Base-by-base conservation (phyloP, 352 stramenopile species). In the Phytophthora fragariae region DNA sequence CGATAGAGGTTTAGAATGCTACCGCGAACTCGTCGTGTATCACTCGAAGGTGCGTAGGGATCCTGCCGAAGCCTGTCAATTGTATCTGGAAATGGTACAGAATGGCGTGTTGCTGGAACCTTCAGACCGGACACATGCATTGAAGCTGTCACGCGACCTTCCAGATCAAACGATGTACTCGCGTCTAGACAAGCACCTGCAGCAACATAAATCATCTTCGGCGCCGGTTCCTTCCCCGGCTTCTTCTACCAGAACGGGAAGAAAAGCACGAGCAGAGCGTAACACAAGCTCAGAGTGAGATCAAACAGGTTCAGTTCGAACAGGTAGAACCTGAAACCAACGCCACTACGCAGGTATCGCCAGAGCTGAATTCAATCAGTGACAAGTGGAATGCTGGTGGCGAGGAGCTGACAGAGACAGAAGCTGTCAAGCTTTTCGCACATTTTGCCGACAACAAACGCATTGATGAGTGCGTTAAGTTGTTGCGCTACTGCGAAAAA, bases 81-180 rank as follows among this genome's bases (percentile, higher is more conserved):
- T 86, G 37, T 80, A 77, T 29, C 85, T 85, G 70, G 77, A 85
- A 50, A 89, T 90, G 81, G 86, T 89, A 77, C 77, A 88, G 58
- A 77, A 81, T 58, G 84, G 84, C 41, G 49, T 77, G 12, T 68
- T 72, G 1, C 57, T 90, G 65, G 80, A 79, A 47, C 65, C 70
- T 3, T 65, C 75, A 7, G 85, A 92, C 63, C 91, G 83, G 85
- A 59, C 65, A 37, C 83, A 76, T 19, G 79, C 82, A 35, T 75
- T 93, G 1, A 72, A 69, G 10, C 62, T 75, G 35, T 66, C 86
- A 17, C 59, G 91, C 50, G 52, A 79, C 44, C 72, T 90, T 53
- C 70, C 70, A 19, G 84, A 92, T 68, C 76, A 71, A 55, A 63
- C 77, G 39, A 52, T 82, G 12, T 93, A 92, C 67, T 92, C 81